Base-by-base conservation (phyloP, 2,329 filamentous ascomycete species). In the Coniochaeta sp. region DNA sequence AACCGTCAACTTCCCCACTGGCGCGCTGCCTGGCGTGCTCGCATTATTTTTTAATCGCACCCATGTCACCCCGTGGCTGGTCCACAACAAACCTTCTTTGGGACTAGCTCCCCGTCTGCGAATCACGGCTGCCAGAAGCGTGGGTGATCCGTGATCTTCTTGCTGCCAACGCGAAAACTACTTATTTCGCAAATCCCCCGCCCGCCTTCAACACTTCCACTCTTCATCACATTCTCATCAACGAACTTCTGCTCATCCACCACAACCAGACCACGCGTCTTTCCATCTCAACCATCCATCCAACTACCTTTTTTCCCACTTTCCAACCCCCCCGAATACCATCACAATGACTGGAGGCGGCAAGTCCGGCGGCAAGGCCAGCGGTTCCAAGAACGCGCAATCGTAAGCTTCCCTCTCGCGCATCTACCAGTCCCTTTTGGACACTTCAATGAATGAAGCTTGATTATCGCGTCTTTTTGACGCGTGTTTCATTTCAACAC, bases 321-420 rank as follows among this genome's bases (percentile, higher is more conserved):
- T 62, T 61, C 56, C 55, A 57, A 64, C 63, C 57, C 61, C n/a
- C n/a, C 63, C 63, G 62, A 61, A 65, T 51, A 71, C 72, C 60
- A n/a, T n/a, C 86, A 96, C 89, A 88, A 99, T 99, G 94, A 95
- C 94, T 90, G 92, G 92, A 84, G 92, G 92, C 77, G 94, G 94
- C 77, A 99, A 99, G 81, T 96, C 92, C 79, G 94, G 94, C 77
- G 94, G 94, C 86, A 97, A 97, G 87, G 91, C 92, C 81, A 92
- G 88, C 79, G 91, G 91, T 80, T 87, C 88, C 81, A 99, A 99
- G 90, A 95, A 88, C 82, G 89, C 94, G 70, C 94, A 97, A 83
- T 96, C 91, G 94, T 97, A 79, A 85, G 91, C 87, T 52, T 42
- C 16, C 28, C 50, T 20, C 49, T 55, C 52, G 51, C 42, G 48